A percentile compares a stretch with the other conserved stretches of the same genome.
These are phyloP conservation scores for Vanderwaltozyma polyspora DNA, from an alignment of 805 yeast genomes.

Conservation along the genomic window DNA sequence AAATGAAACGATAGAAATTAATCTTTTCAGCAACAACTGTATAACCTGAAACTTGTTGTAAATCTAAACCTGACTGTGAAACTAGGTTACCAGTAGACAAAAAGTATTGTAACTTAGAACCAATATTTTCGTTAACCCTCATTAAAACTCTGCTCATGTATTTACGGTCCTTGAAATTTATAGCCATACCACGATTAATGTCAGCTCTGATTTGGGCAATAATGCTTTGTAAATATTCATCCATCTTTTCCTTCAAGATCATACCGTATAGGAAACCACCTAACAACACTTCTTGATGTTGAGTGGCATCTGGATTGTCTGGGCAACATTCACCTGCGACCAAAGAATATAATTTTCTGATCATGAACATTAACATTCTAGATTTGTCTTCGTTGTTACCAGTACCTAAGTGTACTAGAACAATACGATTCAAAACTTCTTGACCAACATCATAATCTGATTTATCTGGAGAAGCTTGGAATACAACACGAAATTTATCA, in stretches of 20 bases:
- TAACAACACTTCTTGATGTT: constrained; percentile 90
- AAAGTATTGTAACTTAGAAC: constrained; percentile 88
- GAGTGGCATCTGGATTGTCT: constrained; percentile 98
- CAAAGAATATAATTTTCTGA: constrained; percentile 83
- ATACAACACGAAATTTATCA: constrained; percentile 88
- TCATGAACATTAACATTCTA: constrained; percentile 82
- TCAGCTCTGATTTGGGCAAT: constrained; percentile 68
- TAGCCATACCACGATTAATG: constrained; percentile 65
- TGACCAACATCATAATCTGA: constrained; percentile 86
- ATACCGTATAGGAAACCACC: constrained; percentile 96
- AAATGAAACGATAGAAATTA: constrained; percentile 89
- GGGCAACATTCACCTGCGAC: constrained; percentile 96
- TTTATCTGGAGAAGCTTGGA: constrained; percentile 79
- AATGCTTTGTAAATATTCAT: constrained; percentile 74
- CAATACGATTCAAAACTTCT: constrained; percentile 72
- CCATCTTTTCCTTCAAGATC: constrained; percentile 93
- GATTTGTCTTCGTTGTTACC: constrained; percentile 66
- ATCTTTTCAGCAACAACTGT: constrained; percentile 98
- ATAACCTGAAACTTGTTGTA: constrained; percentile 95
- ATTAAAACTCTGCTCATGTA: constrained; percentile 70
- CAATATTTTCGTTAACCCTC: constrained; percentile 85
- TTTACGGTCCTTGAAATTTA: constrained; percentile 73
- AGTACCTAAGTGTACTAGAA: constrained; percentile 65
- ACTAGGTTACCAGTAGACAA: constrained; percentile 94
- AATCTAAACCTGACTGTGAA: constrained; percentile 92